Percentiles rank a stretch among this genome's conserved stretches.
Evolutionary conservation across 2,329 filamentous ascomycete species (phyloP).

Genomic region (Colletotrichum sp.): DNA sequence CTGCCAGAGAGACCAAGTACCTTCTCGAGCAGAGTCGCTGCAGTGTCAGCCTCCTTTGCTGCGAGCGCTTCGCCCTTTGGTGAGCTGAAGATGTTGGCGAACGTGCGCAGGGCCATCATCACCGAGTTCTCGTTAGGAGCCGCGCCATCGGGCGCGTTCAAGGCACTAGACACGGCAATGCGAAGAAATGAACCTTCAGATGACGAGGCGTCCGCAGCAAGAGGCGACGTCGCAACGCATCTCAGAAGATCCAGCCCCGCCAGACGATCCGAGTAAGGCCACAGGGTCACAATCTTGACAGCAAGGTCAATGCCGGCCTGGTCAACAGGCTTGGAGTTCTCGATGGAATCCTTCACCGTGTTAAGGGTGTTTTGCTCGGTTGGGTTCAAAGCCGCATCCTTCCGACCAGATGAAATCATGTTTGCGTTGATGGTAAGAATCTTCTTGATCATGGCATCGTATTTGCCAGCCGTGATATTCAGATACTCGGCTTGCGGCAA

Average conservation of each 20-base stretch:
- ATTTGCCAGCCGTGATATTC: conserved; percentile 76
- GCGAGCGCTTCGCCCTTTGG: conserved; percentile 71
- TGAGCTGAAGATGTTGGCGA: conserved; percentile 85
- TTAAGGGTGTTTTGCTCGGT: conserved; percentile 70
- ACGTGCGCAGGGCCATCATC: conserved; percentile 83
- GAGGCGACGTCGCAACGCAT: conserved; percentile 74
- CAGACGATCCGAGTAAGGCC: conserved; percentile 82
- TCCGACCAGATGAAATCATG: conserved; percentile 73
- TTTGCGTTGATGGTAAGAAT: conserved; percentile 76
- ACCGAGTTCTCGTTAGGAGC: conserved; percentile 77
- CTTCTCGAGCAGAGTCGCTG: conserved; percentile 67
- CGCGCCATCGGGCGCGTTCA: conserved; percentile 52
- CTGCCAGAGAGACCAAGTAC: conserved; percentile 58
- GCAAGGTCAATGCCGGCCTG: conserved; percentile 65
- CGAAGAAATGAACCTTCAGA: conserved; percentile 65
- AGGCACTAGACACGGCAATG: conserved; percentile 43
- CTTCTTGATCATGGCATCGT: conserved; percentile 76
- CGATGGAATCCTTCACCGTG: conserved; percentile 67
- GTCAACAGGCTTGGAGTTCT: conserved; percentile 56
- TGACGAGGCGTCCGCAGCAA: conserved; percentile 66
- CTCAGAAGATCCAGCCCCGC: conserved; percentile 87
- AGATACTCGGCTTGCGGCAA: conserved; percentile 84
- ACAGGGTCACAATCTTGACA: conserved; percentile 75
- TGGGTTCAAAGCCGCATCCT: conserved; percentile 76
- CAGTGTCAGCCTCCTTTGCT: conserved; percentile 61